Percentiles rank a stretch among this genome's conserved stretches.
Evolutionary conservation across 2,329 filamentous ascomycete species (phyloP).

Genomic region (Clarireedia monteithiana): DNA sequence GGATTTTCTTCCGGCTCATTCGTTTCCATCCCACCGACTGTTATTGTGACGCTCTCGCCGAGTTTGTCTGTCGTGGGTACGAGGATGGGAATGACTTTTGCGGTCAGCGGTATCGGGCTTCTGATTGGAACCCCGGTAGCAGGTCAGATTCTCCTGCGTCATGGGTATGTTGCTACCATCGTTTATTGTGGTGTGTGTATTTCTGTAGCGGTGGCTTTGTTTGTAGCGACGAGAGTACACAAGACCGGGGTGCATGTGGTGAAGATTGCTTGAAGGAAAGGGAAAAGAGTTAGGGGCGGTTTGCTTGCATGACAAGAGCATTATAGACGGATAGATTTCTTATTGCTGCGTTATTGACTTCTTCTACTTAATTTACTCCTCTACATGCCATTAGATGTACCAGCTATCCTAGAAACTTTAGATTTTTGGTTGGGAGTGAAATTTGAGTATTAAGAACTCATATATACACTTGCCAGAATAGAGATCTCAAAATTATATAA

Average conservation of each 20-base stretch:
- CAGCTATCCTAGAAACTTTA: no score
- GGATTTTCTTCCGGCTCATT: slow-evolving; percentile 17
- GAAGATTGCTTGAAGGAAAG: neutral
- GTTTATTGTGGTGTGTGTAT: slow-evolving; percentile 1
- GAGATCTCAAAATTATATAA: no score
- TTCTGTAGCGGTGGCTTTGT: neutral
- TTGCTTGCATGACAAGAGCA: no score
- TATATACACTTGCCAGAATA: no score
- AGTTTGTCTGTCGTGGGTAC: slow-evolving; percentile 10
- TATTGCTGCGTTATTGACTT: no score
- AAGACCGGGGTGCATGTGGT: neutral
- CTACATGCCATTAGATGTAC: no score
- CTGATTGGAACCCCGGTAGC: slow-evolving; percentile 12
- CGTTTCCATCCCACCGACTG: slow-evolving; percentile 13
- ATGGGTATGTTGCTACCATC: slow-evolving; percentile 1
- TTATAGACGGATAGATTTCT: no score
- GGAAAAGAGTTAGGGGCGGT: no score
- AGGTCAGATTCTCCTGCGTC: neutral
- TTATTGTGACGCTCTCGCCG: slow-evolving; percentile 10
- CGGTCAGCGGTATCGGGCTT: slow-evolving; percentile 8
- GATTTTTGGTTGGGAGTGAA: no score
- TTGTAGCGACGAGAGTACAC: neutral
- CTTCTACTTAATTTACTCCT: no score
- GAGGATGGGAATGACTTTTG: slow-evolving; percentile 13
- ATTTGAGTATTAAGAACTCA: no score